Base-by-base conservation (phyloP, 768 basidiomycete genomes). In the Psilocybe azurescens region DNA sequence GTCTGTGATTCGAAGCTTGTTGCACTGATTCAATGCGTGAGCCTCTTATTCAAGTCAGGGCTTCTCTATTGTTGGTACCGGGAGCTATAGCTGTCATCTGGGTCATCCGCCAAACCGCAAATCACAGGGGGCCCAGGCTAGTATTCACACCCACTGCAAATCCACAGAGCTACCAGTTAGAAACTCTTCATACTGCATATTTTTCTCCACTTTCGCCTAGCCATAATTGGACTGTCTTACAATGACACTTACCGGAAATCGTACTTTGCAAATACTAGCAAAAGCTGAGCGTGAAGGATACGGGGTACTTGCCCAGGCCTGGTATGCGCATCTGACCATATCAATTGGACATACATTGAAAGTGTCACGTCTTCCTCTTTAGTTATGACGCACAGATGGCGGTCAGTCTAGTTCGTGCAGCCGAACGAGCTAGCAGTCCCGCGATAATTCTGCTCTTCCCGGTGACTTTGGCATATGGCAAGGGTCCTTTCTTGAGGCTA, bases 361-460 rank as follows among this genome's bases (percentile, higher is more conserved):
- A 36, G 10, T 48, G 20, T 49, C 47, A 7, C 16, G 8, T 20
- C 24, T 13, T 41, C 11, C 11, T 24, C 24, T 13, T 44, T 56
- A 82, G 80, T 66, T 83, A 83, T 64, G 81, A 83, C 65, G 75
- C 78, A 0, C 77, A 80, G 53, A 80, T 75, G 65, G 81, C 76
- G 4, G 74, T 82, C 24, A 79, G 75, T 0, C 75, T 83, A 14
- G 79, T 82, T 7, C 79, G 78, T n/a, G 79, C 81, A 3, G 81
- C 81, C 0, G 82, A 82, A 64, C 75, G 80, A n/a, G 73, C 72
- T 39, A 73, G 71, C 24, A 82, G 80, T 64, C 81, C 82, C 7
- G 81, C 80, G 0, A 80, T 83, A 38, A 71, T 82, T 53, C 75
- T 78, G 65, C 66, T 83, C 41, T 82, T 83, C 65, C 81, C 82